Evolutionary conservation across 2,329 filamentous ascomycete species (phyloP), one percentile per base, ranked within the genome.

Genomic region (Penicillium sp.): DNA sequence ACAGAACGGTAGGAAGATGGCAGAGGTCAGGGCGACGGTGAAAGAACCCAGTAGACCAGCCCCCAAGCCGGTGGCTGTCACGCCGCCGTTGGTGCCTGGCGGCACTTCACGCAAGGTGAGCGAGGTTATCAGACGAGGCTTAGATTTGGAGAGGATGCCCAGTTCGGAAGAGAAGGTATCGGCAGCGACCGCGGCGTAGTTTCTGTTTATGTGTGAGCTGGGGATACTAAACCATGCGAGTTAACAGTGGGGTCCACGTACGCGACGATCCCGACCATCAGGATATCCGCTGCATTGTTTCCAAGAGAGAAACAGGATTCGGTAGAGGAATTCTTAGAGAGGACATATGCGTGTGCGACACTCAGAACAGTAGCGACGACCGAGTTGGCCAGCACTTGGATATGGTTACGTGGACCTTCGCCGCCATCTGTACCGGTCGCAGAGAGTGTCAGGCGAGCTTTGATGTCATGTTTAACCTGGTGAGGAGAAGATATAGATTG

Each of bases 161-260:
- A 99, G 85, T 77, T 99, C 94, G 11, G 92, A 96, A 54, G 89
- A 92, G 72, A 97, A 94, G 0, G 94, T 99, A 73, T 99, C 94
- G 48, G 93, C 90, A 20, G 91, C 86, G 9, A 96, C 92, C 47
- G 90, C 90, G 25, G 92, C 93, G 69, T 99, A 99, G 76, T 96
- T 93, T 41, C 74, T 77, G 49, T 18, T 6, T 22, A 4, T 11
- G 8, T 40, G 18, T 40, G 9, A 40, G 37, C n/a, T 40, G 37
- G 37, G 3, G 18, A 12, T 40, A 12, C n/a, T 40, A 40, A 49
- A 50, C n/a, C n/a, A n/a, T 3, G 6, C 40, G 29, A 20, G 12
- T 23, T 14, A 23, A 27, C 33, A 18, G 18, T 20, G n/a, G 40
- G 23, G 35, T 25, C 3, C 8, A 65, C 72, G 49, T 66, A 77